phyloP scores from a whole-genome alignment of 2,329 filamentous ascomycete species.

The Aspergillus persii region DNA sequence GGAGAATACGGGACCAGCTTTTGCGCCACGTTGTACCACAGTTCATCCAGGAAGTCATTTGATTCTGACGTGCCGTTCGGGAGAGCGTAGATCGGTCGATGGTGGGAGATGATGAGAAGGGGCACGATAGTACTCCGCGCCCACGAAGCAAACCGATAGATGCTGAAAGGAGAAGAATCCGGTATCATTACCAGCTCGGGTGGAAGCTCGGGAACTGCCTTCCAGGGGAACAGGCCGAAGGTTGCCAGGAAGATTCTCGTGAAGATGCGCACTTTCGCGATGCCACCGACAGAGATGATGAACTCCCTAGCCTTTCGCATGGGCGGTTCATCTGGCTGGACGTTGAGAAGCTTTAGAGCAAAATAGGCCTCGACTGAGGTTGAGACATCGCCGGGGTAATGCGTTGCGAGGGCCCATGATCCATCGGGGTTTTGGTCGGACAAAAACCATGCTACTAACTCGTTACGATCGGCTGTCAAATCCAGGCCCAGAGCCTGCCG shows the following conservation, averaged over 20 bases:
- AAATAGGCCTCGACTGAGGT: constrained; percentile 35
- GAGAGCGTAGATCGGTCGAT: constrained; percentile 28
- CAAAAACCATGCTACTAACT: constrained; percentile 12
- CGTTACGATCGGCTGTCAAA: not conserved
- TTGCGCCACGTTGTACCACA: constrained; percentile 26
- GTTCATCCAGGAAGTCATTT: constrained; percentile 32
- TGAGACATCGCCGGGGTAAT: constrained; percentile 23
- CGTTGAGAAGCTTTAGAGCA: constrained; percentile 33
- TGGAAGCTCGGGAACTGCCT: constrained; percentile 31
- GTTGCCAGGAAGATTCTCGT: constrained; percentile 30
- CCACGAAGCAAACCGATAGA: constrained; percentile 30
- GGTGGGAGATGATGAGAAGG: constrained; percentile 23
- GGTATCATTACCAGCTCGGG: constrained; percentile 35
- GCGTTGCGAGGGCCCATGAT: constrained; percentile 30
- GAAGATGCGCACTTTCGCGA: constrained; percentile 31
- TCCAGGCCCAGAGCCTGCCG: constrained; percentile 21
- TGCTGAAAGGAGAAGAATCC: constrained; percentile 23
- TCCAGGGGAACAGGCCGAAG: constrained; percentile 38
- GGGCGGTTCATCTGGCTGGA: constrained; percentile 8
- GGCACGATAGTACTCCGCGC: constrained; percentile 14
- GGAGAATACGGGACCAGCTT: constrained; percentile 20
- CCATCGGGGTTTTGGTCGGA: constrained; percentile 29
- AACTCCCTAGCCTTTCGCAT: constrained; percentile 23
- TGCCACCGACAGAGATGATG: constrained; percentile 25
- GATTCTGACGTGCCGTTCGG: constrained; percentile 19